Base-by-base conservation (phyloP, 331 rosid genomes). In the Spiraea crenata region DNA sequence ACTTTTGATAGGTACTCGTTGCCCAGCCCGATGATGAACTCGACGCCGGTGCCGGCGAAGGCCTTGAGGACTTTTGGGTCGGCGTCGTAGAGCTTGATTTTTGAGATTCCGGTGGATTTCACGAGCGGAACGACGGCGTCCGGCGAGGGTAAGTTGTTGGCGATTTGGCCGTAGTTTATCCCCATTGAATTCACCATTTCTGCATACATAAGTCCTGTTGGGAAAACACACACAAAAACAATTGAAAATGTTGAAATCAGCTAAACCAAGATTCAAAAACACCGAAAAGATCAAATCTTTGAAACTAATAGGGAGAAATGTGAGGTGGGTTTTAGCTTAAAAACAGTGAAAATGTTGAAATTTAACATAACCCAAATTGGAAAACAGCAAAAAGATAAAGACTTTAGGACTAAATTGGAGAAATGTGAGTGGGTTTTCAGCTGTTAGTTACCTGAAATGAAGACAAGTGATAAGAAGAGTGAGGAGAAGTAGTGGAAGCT, bases 131-230 rank as follows among this genome's bases (percentile, higher is more conserved):
- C 83, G 4, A 82, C 99, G 7, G 81, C 77, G 7, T 86, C 86
- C 10, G 95, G 93, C 0, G 84, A 19, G 0, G 97, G 99, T 25
- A 95, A 82, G 62, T 95, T 95, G 92, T 89, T 88, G 1, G 90
- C 98, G 12, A 95, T 91, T 81, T 91, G 99, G 9, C 99, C 98
- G 71, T 95, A 95, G 87, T 95, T 95, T 15, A 95, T 79, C 10
- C 99, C 98, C 44, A 91, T 71, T 16, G 96, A 82, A 3, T 16
- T 69, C 1, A 75, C 90, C 83, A 58, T 69, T 59, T 34, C 80
- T 8, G 83, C 67, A 47, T 60, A 65, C 77, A 78, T 9, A 64
- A 58, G 70, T 50, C 75, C 82, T 75, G 35, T 45, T 13, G 9
- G 9, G 44, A 10, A 14, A 3, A 50, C 3, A 55, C 5, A 55